Conservation (phyloP, 2,329 filamentous ascomycete genomes). For the Aspergillus fumigatiaffinis region DNA sequence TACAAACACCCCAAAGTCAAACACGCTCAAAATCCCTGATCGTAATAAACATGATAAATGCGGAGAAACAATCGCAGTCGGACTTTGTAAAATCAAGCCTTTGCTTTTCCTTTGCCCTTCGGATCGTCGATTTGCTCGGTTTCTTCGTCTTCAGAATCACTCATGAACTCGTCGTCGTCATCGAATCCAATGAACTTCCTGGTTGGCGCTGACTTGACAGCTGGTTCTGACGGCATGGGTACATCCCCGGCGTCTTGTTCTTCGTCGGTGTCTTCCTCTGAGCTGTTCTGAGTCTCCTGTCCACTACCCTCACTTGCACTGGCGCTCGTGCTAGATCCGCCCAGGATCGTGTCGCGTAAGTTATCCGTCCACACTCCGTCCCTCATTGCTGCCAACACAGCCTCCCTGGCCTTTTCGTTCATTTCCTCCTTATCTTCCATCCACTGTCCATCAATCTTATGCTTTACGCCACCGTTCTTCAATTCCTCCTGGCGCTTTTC, state of each 20-base stretch:
- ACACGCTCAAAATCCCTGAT: not conserved
- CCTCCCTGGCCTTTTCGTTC: constrained; percentile 75
- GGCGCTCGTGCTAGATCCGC: constrained; percentile 37
- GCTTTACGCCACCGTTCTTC: constrained; percentile 65
- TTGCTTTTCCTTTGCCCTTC: constrained; percentile 36
- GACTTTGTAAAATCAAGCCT: constrained; percentile 19
- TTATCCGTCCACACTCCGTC: constrained; percentile 49
- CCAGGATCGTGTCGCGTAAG: constrained; percentile 33
- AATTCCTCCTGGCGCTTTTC: constrained; percentile 82
- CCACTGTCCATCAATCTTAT: constrained; percentile 79
- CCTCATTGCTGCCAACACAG: constrained; percentile 69
- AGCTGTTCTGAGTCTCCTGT: constrained; percentile 26
- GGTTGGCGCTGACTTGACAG: constrained; percentile 24
- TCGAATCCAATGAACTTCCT: constrained; percentile 46
- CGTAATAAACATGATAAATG: constrained; percentile 14
- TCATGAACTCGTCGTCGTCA: constrained; percentile 46
- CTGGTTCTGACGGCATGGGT: constrained; percentile 24
- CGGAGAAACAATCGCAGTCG: constrained; percentile 10
- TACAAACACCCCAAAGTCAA: not conserved
- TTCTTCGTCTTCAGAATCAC: constrained; percentile 39
- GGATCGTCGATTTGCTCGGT: constrained; percentile 18
- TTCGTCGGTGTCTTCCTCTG: constrained; percentile 36
- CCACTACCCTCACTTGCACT: constrained; percentile 38
- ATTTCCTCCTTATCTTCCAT: constrained; percentile 92
- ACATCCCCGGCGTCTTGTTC: constrained; percentile 32